These are phyloP conservation scores for Quercus dentata DNA, from an alignment of 306 rosid species.

Conservation along the genomic window DNA sequence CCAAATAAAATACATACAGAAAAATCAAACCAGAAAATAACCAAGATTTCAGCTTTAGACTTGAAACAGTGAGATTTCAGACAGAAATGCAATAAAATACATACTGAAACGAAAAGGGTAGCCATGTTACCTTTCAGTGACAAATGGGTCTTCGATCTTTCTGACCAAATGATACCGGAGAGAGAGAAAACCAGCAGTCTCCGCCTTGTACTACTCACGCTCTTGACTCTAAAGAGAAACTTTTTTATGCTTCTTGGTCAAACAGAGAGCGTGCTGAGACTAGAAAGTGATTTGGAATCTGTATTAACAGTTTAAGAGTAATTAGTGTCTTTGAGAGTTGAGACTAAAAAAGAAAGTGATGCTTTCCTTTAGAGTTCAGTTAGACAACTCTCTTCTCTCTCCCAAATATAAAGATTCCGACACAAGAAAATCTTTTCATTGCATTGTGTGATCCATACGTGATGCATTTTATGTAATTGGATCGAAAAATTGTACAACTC, in stretches of 20 bases:
- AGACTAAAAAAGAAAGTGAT: background rate
- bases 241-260: background rate
- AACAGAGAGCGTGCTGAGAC: background rate
- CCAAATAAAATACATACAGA: background rate
- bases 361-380: background rate
- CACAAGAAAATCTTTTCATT: background rate
- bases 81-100: background rate
- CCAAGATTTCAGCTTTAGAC: constrained; percentile 25
- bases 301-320: background rate
- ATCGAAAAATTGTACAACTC: background rate
- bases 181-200: background rate
- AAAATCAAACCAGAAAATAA: constrained; percentile 9
- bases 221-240: background rate
- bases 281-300: background rate
- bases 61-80: background rate
- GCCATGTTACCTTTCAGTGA: constrained; percentile 12
- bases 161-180: background rate
- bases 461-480: background rate
- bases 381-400: background rate
- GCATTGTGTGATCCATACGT: background rate
- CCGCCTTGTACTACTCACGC: background rate
- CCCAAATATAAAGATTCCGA: constrained; percentile 11
- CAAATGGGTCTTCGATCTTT: constrained; percentile 17
- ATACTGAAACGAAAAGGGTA: no score
- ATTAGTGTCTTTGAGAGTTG: background rate